Base-by-base conservation (phyloP, 2,329 filamentous ascomycete genomes). In the Penicillium fuscoglaucum region DNA sequence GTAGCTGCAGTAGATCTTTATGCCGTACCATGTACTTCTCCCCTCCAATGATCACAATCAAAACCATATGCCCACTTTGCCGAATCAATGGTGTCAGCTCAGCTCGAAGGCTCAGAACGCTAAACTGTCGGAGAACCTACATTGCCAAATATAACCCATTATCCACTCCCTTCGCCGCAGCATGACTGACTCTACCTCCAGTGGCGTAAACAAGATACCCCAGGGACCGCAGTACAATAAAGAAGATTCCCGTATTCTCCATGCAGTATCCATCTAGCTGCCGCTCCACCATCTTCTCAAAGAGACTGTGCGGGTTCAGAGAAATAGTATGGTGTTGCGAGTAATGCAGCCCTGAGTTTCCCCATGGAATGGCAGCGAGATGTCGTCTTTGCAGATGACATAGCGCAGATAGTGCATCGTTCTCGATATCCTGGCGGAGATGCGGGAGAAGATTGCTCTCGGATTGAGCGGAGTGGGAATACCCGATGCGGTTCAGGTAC, bases 211-310 rank as follows among this genome's bases (percentile, higher is more conserved):
- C 79, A 9, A 67, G 59, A 57, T 80, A 86, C 0, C 83, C 83
- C 37, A 87, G 65, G 0, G 78, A 81, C 43, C 77, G 74, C 46
- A 87, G 66, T 13, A 86, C 72, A 4, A 76, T 78, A 7, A 76
- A 79, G 59, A 87, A 81, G 33, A 87, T 71, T 4, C 73, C 70
- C 46, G 84, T 85, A 61, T 81, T 84, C 69, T 87, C 84, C 82
- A 87, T 85, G 67, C 84, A 87, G 60, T 86, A 85, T 1, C 84
- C 84, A 28, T 84, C 84, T 33, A 82, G 70, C 6, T 77, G 76
- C 47, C 79, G 70, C 46, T 70, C 74, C 1, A 82, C 79, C 35
- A 87, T 76, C 66, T 86, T 86, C 43, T 78, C 73, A 67, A 79
- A 86, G 7, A 87, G 68, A 4, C 73, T 70, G 24, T 81, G 70